phyloP scores from a whole-genome alignment of 805 yeast genomes.

The Yamadazyma laniorum region DNA sequence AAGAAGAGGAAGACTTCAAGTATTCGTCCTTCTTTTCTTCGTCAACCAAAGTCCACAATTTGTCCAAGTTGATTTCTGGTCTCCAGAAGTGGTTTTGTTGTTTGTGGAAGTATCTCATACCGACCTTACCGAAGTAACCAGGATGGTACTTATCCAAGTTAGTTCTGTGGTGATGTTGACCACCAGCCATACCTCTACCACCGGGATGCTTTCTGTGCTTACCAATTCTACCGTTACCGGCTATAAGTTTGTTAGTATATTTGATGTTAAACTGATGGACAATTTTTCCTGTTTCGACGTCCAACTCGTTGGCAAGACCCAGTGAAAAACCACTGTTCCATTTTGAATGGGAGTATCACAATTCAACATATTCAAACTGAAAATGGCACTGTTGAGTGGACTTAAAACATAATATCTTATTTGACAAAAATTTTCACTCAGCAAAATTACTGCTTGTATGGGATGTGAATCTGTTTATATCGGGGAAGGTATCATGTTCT shows the following conservation, averaged over 20 bases:
- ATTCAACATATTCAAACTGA: no score
- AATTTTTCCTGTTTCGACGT: no score
- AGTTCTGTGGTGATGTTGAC: conserved; percentile 99
- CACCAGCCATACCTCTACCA: conserved; percentile 99
- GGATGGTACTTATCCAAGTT: conserved; percentile 99
- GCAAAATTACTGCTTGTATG: no score
- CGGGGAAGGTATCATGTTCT: no score
- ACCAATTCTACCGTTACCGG: conserved; percentile 99
- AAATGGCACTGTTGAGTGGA: no score
- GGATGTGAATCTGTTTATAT: no score
- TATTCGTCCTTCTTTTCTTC: conserved; percentile 92
- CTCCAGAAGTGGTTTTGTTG: conserved; percentile 94
- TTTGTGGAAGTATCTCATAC: conserved; percentile 99
- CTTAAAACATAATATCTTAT: no score
- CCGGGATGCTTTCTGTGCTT: conserved; percentile 99
- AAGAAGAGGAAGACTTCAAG: conserved; percentile 77
- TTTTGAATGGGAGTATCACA: no score
- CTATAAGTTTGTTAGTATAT: conserved; percentile 47
- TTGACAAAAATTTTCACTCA: no score
- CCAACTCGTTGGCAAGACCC: no score
- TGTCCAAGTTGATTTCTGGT: conserved; percentile 97
- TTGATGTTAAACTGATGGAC: no score
- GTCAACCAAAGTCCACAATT: conserved; percentile 96
- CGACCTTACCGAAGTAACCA: conserved; percentile 99
- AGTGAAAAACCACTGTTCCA: no score